Percentiles rank a stretch among this genome's conserved stretches.
Evolutionary conservation across 306 rosid genomes (phyloP).

Genomic region (Corylus heterophylla): DNA sequence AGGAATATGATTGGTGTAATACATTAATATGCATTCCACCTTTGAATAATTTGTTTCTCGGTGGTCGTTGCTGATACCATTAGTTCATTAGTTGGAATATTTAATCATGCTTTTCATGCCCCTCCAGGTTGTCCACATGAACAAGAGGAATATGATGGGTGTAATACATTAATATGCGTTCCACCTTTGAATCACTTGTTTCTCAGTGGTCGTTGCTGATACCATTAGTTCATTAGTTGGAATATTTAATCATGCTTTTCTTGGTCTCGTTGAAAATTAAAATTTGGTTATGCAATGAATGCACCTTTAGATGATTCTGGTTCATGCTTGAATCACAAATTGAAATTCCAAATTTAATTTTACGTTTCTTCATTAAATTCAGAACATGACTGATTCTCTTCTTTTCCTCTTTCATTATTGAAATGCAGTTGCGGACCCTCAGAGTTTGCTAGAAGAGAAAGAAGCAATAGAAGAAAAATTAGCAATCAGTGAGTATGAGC

Average conservation of each 20-base stretch:
- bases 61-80: neutral
- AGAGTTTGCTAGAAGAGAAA: conserved; percentile 81
- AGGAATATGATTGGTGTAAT: too few species aligned
- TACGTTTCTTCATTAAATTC: neutral
- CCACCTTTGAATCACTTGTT: neutral
- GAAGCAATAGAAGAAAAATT: conserved; percentile 78
- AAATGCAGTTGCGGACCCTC: conserved; percentile 91
- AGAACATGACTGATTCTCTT: conserved; percentile 10
- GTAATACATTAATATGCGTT: too few species aligned
- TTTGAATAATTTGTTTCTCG: neutral
- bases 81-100: neutral
- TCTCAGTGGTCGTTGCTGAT: neutral
- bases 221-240: neutral
- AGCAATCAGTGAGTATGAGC: conserved; percentile 86
- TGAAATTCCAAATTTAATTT: neutral
- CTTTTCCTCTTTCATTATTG: conserved; percentile 30
- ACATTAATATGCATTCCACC: too few species aligned
- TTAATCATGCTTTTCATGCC: neutral
- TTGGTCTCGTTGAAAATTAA: too few species aligned
- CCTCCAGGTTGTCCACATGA: too few species aligned
- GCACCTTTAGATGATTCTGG: neutral
- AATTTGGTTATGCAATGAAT: neutral
- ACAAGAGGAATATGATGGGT: too few species aligned
- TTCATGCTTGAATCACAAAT: neutral
- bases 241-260: neutral